These are phyloP conservation scores for Diplodia intermedia DNA, from an alignment of 2,329 filamentous ascomycete species.

Conservation along the genomic window DNA sequence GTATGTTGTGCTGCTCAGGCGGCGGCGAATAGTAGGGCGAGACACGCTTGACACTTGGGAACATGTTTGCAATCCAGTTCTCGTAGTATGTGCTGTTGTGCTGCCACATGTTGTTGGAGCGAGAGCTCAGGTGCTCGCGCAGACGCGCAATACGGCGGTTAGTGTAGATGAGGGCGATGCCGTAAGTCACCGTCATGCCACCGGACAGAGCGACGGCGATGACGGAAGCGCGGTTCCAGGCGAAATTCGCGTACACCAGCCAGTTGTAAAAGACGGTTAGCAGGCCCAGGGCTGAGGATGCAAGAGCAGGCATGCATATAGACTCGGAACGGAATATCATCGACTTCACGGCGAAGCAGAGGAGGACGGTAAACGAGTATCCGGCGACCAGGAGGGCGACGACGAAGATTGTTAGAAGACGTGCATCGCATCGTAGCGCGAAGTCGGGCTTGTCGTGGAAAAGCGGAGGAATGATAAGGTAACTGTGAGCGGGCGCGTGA, in stretches of 20 bases:
- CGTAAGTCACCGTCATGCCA: constrained; percentile 51
- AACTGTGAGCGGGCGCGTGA: constrained; percentile 45
- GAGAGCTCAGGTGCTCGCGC: constrained; percentile 35
- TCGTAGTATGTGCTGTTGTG: constrained; percentile 50
- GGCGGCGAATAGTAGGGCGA: constrained; percentile 30
- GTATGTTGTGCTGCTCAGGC: constrained; percentile 31
- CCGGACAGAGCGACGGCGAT: constrained; percentile 51
- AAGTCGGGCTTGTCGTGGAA: constrained; percentile 49
- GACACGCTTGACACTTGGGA: constrained; percentile 44
- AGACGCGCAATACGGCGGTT: constrained; percentile 50
- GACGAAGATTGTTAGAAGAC: constrained; percentile 54
- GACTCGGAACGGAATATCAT: constrained; percentile 56
- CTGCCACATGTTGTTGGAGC: constrained; percentile 41
- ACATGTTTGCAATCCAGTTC: constrained; percentile 57
- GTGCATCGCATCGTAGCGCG: constrained; percentile 48
- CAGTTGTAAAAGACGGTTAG: constrained; percentile 58
- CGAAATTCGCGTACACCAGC: constrained; percentile 49
- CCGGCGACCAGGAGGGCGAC: constrained; percentile 56
- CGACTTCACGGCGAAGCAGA: constrained; percentile 56
- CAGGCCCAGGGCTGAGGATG: constrained; percentile 55
- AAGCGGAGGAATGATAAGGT: constrained; percentile 57
- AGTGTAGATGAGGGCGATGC: constrained; percentile 51
- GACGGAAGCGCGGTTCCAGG: constrained; percentile 55
- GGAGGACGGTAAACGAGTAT: constrained; percentile 56
- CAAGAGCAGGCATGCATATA: constrained; percentile 55